These are phyloP conservation scores for Penicillium sp. DNA, from an alignment of 2,329 filamentous ascomycete species.

Conservation along the genomic window DNA sequence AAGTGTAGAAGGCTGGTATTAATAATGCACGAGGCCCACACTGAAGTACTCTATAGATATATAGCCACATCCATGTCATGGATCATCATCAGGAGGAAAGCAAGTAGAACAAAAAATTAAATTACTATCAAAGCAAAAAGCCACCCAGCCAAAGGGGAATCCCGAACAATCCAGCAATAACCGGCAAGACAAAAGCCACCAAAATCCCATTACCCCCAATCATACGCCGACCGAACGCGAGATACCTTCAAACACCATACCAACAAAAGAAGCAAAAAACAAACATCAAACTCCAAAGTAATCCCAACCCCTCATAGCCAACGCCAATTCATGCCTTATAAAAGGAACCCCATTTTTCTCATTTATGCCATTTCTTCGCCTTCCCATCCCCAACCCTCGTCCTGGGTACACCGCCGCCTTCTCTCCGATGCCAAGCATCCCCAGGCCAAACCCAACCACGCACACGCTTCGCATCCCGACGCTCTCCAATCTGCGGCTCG, in stretches of 20 bases:
- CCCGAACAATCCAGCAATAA: constrained; percentile 16
- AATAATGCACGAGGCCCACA: neutral
- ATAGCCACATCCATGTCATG: neutral
- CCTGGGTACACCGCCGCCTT: constrained; percentile 50
- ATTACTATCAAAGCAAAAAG: constrained; percentile 9
- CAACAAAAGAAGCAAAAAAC: neutral
- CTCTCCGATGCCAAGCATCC: constrained; percentile 64
- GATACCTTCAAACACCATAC: neutral
- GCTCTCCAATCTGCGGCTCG: constrained; percentile 64
- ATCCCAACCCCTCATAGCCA: neutral
- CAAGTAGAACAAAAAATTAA: constrained; percentile 11
- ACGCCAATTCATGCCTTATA: constrained; percentile 3
- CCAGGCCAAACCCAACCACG: constrained; percentile 68
- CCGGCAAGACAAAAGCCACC: neutral
- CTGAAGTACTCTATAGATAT: no score
- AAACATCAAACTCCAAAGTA: neutral
- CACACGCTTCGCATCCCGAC: constrained; percentile 64
- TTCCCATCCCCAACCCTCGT: constrained; percentile 34
- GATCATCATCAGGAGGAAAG: neutral
- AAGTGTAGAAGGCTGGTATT: neutral
- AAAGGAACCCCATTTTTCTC: constrained; percentile 3
- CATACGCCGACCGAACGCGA: constrained; percentile 1
- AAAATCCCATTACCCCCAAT: neutral
- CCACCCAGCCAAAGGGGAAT: constrained; percentile 4
- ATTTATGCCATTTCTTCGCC: constrained; percentile 48